Percentiles rank a stretch among this genome's conserved stretches.
Evolutionary conservation across 306 rosid genomes (phyloP).

Genomic region (Corylus heterophylla): DNA sequence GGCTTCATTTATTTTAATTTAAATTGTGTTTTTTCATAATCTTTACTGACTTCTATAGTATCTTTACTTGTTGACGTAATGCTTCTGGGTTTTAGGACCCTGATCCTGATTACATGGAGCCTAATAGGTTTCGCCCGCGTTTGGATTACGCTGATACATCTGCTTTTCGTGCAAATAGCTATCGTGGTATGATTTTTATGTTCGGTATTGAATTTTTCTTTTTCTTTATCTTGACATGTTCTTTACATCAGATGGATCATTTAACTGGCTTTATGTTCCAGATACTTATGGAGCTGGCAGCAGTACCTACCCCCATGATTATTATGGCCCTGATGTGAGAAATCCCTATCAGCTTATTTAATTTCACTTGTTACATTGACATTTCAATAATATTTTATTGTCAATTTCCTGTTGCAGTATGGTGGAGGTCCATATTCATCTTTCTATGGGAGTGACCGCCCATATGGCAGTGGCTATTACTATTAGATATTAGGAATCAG

Average conservation of each 20-base stretch:
- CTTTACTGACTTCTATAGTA: slow-evolving; percentile 1
- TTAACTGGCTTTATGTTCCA: slow-evolving; percentile 23
- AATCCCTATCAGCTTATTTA: slow-evolving; percentile 22
- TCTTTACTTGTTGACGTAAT: slow-evolving; percentile 20
- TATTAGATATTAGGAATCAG: slow-evolving; percentile 33
- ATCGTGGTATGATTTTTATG: slow-evolving; percentile 45
- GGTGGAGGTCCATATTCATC: slow-evolving; percentile 58
- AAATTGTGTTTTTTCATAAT: slow-evolving; percentile 5
- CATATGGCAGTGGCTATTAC: slow-evolving; percentile 55
- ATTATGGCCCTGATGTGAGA: slow-evolving; percentile 67
- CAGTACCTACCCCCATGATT: slow-evolving; percentile 51
- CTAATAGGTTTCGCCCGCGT: slow-evolving; percentile 61
- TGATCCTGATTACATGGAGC: slow-evolving; percentile 65
- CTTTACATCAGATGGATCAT: not conserved
- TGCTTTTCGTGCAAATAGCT: slow-evolving; percentile 41
- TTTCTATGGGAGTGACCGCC: slow-evolving; percentile 43
- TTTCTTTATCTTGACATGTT: not conserved
- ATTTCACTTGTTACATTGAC: slow-evolving; percentile 13
- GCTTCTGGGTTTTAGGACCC: slow-evolving; percentile 48
- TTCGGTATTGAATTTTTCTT: not conserved
- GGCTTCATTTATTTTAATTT: slow-evolving; percentile 1
- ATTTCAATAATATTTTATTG: slow-evolving; percentile 21
- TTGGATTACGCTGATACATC: slow-evolving; percentile 62
- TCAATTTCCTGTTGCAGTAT: slow-evolving; percentile 47
- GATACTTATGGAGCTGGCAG: slow-evolving; percentile 54